Conservation (phyloP, 345 rosid species). For the Hibiscus syriacus region DNA sequence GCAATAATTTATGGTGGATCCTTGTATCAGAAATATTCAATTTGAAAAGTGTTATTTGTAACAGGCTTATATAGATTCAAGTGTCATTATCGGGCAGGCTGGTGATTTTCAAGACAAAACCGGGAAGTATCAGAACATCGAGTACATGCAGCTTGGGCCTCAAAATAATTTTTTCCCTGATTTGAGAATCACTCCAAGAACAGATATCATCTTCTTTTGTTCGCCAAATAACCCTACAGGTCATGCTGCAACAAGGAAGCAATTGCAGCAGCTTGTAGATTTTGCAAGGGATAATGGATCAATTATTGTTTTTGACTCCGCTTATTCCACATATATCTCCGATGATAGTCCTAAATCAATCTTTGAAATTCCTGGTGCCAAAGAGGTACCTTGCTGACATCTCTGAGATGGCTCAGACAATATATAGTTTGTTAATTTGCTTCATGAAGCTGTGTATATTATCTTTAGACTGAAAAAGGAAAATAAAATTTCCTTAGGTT, state of each 20-base stretch:
- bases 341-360: constrained; percentile 70
- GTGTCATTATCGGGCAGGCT: constrained; percentile 73
- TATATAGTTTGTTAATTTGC: background rate
- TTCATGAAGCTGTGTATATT: background rate
- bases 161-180: constrained; percentile 68
- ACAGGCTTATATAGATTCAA: constrained; percentile 72
- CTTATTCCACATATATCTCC: constrained; percentile 63
- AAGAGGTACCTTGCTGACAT: constrained; percentile 41
- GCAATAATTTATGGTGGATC: background rate
- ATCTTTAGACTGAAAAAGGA: background rate
- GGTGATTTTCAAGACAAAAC: constrained; percentile 45
- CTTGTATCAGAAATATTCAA: background rate
- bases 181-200: constrained; percentile 38
- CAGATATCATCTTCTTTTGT: constrained; percentile 84
- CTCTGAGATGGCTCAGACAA: background rate
- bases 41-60: background rate
- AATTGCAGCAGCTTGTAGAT: constrained; percentile 49
- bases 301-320: constrained; percentile 61
- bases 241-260: constrained; percentile 51
- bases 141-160: constrained; percentile 54
- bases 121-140: constrained; percentile 52
- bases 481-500: constrained; percentile 32
- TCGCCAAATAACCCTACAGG: constrained; percentile 96
- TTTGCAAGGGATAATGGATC: constrained; percentile 82
- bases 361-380: constrained; percentile 87